These are phyloP conservation scores for Porphyra umbilicalis DNA, from an alignment of 31 red algal species.

Conservation along the genomic window DNA sequence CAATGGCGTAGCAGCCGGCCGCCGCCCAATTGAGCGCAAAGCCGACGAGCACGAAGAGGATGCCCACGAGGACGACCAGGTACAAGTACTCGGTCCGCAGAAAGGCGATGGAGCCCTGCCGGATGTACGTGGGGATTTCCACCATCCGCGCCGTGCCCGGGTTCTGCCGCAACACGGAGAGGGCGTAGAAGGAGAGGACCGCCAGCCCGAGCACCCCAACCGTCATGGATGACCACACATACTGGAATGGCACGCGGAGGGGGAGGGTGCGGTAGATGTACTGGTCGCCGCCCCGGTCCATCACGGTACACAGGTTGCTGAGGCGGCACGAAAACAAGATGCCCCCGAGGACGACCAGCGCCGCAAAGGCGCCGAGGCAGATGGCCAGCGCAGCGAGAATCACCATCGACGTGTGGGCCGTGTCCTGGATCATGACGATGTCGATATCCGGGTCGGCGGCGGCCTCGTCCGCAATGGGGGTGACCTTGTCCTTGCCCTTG, in stretches of 20 bases:
- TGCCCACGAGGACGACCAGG: conserved; percentile 1
- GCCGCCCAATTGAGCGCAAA: conserved; percentile 16
- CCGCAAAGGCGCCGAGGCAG: not conserved
- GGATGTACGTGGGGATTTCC: conserved; percentile 20
- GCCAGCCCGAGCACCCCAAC: conserved; percentile 30
- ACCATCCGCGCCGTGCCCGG: conserved; percentile 26
- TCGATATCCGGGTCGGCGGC: not conserved
- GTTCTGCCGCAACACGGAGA: conserved; percentile 6
- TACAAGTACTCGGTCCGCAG: conserved; percentile 16
- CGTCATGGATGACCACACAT: not conserved
- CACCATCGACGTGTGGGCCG: not conserved
- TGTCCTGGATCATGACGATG: not conserved
- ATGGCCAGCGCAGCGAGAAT: not conserved
- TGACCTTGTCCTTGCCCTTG: not conserved
- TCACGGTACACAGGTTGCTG: not conserved
- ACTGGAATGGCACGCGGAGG: not conserved
- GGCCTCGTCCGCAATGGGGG: not conserved
- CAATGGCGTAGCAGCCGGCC: conserved; percentile 21
- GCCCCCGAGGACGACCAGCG: not conserved
- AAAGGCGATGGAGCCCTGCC: conserved; percentile 18
- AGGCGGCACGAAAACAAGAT: not conserved
- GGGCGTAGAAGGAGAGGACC: conserved; percentile 15
- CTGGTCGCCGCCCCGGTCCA: not conserved
- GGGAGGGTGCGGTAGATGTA: conserved; percentile 5
- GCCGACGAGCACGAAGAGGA: conserved; percentile 18